Base-by-base conservation (phyloP, 495 filamentous ascomycete species). In the Penicillium waksmanii region DNA sequence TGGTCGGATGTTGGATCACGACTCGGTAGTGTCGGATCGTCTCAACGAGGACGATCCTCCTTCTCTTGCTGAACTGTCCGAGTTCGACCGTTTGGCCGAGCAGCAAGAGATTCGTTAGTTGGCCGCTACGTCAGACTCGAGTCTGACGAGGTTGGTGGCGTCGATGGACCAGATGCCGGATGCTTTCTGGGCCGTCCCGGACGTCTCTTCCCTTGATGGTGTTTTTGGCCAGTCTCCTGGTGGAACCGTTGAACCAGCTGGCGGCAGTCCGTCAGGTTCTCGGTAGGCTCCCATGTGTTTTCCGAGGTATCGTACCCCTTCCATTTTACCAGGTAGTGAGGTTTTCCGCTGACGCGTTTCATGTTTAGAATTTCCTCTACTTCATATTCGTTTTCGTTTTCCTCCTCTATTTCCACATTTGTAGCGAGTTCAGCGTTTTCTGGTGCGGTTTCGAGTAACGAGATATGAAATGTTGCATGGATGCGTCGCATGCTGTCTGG, bases 271-370 rank as follows among this genome's bases (percentile, higher is more conserved):
- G 13, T 43, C 27, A 60, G 19, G n/a, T 60, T 48, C 42, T 44
- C 13, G 15, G 55, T 60, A 60, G 57, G 49, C 53, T 58, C 56
- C 56, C 23, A 58, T 19, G 23, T 58, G 34, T 58, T 58, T 52
- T 58, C 56, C 33, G 31, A 60, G 51, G 33, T 60, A 60, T 34
- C 6, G 19, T 60, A 60, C 2, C 57, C 15, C 15, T 54, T 42
- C 57, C 21, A 60, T 49, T 60, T 48, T 5, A 60, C 25, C 13
- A 60, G 49, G n/a, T 51, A 52, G 35, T 58, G 27, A 7, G 50
- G 43, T 18, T 55, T 40, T 15, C 50, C 8, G 13, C 35, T 54
- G 25, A 52, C 13, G n/a, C 42, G 34, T 19, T 48, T 42, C 2
- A 17, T 35, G 2, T 11, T 42, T 49, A 60, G 31, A 6, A 60